phyloP scores from a whole-genome alignment of 345 rosid genomes.

The Clarkia xantiana region DNA sequence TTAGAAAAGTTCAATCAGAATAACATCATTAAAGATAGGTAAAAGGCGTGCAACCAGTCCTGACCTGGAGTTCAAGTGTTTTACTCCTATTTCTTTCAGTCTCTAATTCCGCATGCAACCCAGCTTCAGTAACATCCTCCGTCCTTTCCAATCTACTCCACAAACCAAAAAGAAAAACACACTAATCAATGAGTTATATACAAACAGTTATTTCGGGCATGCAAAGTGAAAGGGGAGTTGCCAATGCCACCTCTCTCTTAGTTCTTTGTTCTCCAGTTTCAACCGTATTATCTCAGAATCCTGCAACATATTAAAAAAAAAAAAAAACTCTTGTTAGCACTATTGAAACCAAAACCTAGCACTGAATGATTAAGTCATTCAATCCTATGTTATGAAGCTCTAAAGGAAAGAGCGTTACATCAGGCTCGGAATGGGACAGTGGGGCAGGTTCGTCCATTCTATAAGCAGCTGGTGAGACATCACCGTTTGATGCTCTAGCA shows the following conservation, averaged over 20 bases:
- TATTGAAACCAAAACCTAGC: neutral
- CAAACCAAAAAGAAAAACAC: too few species aligned
- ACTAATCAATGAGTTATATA: too few species aligned
- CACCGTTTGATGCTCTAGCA: slow-evolving; percentile 8
- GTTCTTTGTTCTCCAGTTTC: slow-evolving; percentile 41
- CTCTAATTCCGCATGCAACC: slow-evolving; percentile 20
- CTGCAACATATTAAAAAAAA: slow-evolving; percentile 13
- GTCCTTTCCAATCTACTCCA: slow-evolving; percentile 28
- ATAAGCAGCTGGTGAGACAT: too few species aligned
- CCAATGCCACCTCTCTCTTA: slow-evolving; percentile 45
- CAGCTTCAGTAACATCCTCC: slow-evolving; percentile 12
- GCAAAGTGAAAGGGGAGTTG: too few species aligned
- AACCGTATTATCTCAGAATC: slow-evolving; percentile 19
- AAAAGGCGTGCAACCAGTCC: slow-evolving; percentile 7
- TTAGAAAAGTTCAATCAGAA: too few species aligned
- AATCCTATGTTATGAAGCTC: too few species aligned
- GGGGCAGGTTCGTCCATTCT: too few species aligned
- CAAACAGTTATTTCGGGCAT: too few species aligned
- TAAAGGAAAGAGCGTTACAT: too few species aligned
- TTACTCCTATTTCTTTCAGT: slow-evolving; percentile 35
- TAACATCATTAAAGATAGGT: neutral
- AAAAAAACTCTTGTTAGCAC: slow-evolving; percentile 6
- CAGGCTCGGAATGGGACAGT: too few species aligned
- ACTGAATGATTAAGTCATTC: too few species aligned
- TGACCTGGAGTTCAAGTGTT: slow-evolving; percentile 45